These are phyloP conservation scores for Suillus fuscotomentosus DNA, from an alignment of 768 basidiomycete species.

Conservation along the genomic window DNA sequence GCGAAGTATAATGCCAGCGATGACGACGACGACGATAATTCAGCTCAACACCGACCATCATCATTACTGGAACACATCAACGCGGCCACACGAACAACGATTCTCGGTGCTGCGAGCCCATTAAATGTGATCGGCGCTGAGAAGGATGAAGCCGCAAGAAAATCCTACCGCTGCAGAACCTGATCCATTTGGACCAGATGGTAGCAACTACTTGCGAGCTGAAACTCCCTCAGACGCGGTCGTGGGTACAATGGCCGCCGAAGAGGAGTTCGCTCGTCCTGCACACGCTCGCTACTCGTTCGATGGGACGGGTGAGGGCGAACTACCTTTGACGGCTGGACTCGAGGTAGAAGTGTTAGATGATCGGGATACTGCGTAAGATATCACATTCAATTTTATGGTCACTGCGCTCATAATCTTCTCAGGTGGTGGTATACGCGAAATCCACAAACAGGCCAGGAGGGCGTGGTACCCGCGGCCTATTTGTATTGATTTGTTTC, in stretches of 20 bases:
- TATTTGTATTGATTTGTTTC: conserved; percentile 71
- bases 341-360: conserved; percentile 75
- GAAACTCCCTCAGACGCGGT: conserved; percentile 79
- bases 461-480: conserved; percentile 90
- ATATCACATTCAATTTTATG: conserved; percentile 14
- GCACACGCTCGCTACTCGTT: conserved; percentile 84
- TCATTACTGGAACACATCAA: conserved; percentile 90
- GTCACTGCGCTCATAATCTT: conserved; percentile 11
- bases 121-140: conserved; percentile 40
- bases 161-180: conserved; percentile 30
- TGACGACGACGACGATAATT: conserved; percentile 75
- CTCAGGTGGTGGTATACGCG: conserved; percentile 93
- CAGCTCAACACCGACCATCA: conserved; percentile 77
- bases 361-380: conserved; percentile 78
- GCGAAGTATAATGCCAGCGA: conserved; percentile 62
- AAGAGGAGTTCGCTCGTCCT: conserved; percentile 65
- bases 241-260: conserved; percentile 55
- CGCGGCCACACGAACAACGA: conserved; percentile 82
- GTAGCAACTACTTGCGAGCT: conserved; percentile 73
- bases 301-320: conserved; percentile 76
- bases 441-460: conserved; percentile 72
- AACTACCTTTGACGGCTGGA: conserved; percentile 67
- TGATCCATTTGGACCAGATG: conserved; percentile 73
- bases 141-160: conserved; percentile 50
- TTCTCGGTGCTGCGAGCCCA: conserved; percentile 53